Evolutionary conservation across 768 basidiomycete species (phyloP).

Genomic region (Suillus fuscotomentosus): DNA sequence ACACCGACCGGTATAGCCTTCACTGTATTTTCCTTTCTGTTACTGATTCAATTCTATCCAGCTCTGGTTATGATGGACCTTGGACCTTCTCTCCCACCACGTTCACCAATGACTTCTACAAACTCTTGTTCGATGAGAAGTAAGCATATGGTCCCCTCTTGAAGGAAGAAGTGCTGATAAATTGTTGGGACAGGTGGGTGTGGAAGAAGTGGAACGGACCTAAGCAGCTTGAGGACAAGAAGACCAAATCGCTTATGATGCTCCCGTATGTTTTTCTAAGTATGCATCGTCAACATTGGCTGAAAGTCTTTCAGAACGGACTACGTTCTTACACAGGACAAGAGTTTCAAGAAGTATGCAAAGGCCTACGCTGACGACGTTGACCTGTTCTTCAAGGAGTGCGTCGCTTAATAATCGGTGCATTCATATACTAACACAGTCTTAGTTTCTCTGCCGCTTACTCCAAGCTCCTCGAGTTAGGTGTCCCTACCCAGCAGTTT

Average conservation of each 20-base stretch:
- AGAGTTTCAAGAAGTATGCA: conserved; percentile 86
- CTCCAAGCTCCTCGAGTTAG: conserved; percentile 84
- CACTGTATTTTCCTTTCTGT: not conserved
- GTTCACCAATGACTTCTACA: conserved; percentile 83
- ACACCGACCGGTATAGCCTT: conserved; percentile 58
- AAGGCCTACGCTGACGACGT: conserved; percentile 85
- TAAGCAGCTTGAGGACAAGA: conserved; percentile 93
- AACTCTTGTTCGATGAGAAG: conserved; percentile 85
- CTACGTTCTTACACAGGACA: conserved; percentile 86
- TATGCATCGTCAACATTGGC: not conserved
- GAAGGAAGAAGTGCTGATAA: not conserved
- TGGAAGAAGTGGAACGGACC: conserved; percentile 96
- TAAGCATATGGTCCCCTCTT: conserved; percentile 27
- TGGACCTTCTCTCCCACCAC: conserved; percentile 95
- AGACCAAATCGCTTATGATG: conserved; percentile 91
- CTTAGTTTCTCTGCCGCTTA: conserved; percentile 80
- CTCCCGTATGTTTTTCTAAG: conserved; percentile 61
- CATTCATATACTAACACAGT: not conserved
- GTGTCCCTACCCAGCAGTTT: conserved; percentile 84
- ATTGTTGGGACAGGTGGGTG: conserved; percentile 52
- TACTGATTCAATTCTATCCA: not conserved
- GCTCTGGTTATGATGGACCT: conserved; percentile 85
- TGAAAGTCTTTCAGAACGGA: conserved; percentile 56
- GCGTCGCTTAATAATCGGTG: conserved; percentile 27
- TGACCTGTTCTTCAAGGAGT: conserved; percentile 94